Evolutionary conservation across 148 eudicot species (phyloP).

Genomic region (Rhododendron ferrugineum): DNA sequence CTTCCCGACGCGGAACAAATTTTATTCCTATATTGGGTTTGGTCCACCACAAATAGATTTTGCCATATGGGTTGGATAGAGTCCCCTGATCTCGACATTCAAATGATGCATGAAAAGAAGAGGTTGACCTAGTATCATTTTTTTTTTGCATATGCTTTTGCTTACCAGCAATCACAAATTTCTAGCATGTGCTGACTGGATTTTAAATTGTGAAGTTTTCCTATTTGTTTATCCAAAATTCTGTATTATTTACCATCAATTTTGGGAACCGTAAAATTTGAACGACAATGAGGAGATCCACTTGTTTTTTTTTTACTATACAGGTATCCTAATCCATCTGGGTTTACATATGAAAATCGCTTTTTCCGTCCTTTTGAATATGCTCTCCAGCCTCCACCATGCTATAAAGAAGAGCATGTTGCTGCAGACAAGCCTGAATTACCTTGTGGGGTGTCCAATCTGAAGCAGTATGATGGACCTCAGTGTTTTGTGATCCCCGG

Average conservation of each 20-base stretch:
- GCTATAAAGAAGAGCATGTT: slow-evolving; percentile 86
- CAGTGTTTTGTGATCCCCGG: slow-evolving; percentile 97
- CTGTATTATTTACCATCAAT: neutral
- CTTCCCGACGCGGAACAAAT: no score
- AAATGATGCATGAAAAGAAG: neutral
- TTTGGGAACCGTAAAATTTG: neutral
- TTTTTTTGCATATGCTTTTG: neutral
- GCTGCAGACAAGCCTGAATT: slow-evolving; percentile 93
- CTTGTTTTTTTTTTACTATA: slow-evolving; percentile 6
- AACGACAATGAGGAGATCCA: neutral
- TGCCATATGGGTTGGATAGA: neutral
- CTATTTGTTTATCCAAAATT: neutral
- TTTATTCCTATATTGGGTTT: neutral
- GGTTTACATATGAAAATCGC: slow-evolving; percentile 74
- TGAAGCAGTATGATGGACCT: slow-evolving; percentile 83
- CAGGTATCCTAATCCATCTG: slow-evolving; percentile 97
- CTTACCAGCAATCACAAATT: neutral
- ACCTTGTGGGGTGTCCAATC: slow-evolving; percentile 59
- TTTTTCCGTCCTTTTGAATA: slow-evolving; percentile 88
- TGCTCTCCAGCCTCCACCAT: slow-evolving; percentile 87
- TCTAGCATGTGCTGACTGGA: neutral
- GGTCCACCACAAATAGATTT: neutral
- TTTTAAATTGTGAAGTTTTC: neutral
- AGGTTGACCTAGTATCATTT: neutral
- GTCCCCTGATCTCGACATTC: neutral